Evolutionary conservation across 2,329 filamentous ascomycete genomes (phyloP).

Genomic region (Microsporum ferrugineum): DNA sequence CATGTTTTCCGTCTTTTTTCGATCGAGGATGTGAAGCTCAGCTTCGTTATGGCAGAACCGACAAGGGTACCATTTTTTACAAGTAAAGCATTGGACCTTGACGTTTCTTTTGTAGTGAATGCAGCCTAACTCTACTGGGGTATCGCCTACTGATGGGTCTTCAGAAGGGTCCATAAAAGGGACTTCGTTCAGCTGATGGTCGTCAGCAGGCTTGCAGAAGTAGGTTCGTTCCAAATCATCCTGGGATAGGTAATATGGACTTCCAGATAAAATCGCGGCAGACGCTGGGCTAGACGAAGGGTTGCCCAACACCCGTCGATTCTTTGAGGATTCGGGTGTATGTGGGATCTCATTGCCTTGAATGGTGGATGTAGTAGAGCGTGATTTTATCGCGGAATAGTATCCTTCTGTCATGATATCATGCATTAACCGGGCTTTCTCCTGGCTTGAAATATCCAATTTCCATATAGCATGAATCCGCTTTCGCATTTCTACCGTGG

Average conservation of each 20-base stretch:
- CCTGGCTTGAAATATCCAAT: conserved; percentile 44
- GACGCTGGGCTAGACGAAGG: conserved; percentile 19
- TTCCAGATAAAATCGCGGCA: conserved; percentile 18
- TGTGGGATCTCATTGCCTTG: conserved; percentile 17
- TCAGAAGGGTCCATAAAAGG: background rate
- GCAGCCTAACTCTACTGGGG: conserved; percentile 58
- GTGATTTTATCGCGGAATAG: conserved; percentile 32
- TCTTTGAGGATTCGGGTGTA: conserved; percentile 25
- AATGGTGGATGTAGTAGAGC: background rate
- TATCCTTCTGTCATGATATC: conserved; percentile 59
- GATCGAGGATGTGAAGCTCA: conserved; percentile 67
- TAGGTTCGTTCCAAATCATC: conserved; percentile 59
- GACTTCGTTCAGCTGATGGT: background rate
- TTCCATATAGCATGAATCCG: conserved; percentile 60
- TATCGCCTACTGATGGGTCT: conserved; percentile 13
- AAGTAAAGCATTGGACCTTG: conserved; percentile 85
- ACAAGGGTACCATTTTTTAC: conserved; percentile 86
- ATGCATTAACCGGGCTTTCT: conserved; percentile 65
- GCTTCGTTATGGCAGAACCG: conserved; percentile 82
- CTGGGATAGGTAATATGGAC: conserved; percentile 31
- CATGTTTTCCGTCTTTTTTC: conserved; percentile 85
- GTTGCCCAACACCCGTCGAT: conserved; percentile 21
- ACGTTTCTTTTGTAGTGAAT: conserved; percentile 91
- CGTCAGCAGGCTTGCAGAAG: conserved; percentile 35
- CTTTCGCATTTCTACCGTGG: conserved; percentile 56